Evolutionary conservation across 106 monocot species (phyloP).

Genomic region (Dendrobium officinale): DNA sequence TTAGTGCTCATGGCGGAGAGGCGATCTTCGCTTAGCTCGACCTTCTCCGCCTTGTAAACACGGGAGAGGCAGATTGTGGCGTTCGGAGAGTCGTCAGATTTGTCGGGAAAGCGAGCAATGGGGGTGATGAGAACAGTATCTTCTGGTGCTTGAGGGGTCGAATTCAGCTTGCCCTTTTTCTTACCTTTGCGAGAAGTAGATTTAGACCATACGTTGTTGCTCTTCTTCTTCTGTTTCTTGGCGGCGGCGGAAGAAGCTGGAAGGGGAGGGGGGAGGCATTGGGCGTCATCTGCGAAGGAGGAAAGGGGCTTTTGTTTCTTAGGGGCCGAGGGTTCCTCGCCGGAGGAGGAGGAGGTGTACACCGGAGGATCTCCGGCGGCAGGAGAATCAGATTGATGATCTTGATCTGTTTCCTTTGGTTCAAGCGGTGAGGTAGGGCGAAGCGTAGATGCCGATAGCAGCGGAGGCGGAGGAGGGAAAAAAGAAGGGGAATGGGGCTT

Average conservation of each 20-base stretch:
- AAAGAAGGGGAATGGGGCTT: background rate
- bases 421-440: background rate
- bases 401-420: background rate
- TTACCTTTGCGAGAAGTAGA: slow-evolving; percentile 85
- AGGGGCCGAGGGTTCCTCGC: slow-evolving; percentile 13
- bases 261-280: background rate
- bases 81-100: slow-evolving; percentile 64
- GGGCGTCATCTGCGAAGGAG: slow-evolving; percentile 11
- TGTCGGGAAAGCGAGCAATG: slow-evolving; percentile 58
- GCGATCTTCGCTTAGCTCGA: slow-evolving; percentile 85
- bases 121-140: slow-evolving; percentile 74
- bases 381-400: background rate
- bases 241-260: slow-evolving; percentile 5
- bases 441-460: background rate
- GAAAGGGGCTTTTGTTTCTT: slow-evolving; percentile 41
- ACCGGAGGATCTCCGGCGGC: background rate
- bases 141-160: slow-evolving; percentile 19
- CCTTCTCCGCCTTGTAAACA: slow-evolving; percentile 80
- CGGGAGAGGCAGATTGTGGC: slow-evolving; percentile 60
- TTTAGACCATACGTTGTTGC: slow-evolving; percentile 80
- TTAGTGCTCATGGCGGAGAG: slow-evolving; percentile 75
- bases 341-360: slow-evolving; percentile 3
- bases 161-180: slow-evolving; percentile 46
- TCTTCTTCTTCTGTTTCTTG: slow-evolving; percentile 72
- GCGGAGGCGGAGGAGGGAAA: background rate